phyloP scores from a whole-genome alignment of 2,329 filamentous ascomycete species.

The Colletotrichum aenigma region DNA sequence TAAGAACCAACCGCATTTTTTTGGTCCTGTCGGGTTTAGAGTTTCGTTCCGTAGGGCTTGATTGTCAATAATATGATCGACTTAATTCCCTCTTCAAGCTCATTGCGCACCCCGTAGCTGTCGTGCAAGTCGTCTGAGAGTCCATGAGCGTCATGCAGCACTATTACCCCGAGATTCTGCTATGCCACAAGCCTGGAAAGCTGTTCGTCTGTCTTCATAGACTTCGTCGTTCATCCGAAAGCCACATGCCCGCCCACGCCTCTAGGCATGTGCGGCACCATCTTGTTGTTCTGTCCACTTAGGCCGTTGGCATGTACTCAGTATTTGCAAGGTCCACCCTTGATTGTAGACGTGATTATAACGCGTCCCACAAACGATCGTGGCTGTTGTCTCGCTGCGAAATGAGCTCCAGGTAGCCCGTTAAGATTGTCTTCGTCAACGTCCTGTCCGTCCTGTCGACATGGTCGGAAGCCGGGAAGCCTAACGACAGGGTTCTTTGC shows the following conservation, averaged over 20 bases:
- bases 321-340: neutral
- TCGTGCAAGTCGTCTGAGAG: neutral
- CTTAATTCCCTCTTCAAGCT: neutral
- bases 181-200: neutral
- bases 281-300: neutral
- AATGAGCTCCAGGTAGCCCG: neutral
- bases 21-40: neutral
- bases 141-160: neutral
- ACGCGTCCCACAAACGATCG: neutral
- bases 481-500: neutral
- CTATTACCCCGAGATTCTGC: neutral
- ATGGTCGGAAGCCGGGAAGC: neutral
- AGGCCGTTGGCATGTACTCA: neutral
- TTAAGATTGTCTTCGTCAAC: constrained; percentile 1
- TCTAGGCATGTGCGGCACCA: neutral
- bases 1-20: neutral
- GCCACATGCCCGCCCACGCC: neutral
- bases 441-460: neutral
- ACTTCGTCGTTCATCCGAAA: neutral
- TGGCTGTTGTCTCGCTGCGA: neutral
- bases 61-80: neutral
- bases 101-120: neutral
- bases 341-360: neutral
- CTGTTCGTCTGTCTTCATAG: neutral
- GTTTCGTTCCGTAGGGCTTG: neutral